Evolutionary conservation across 2,329 filamentous ascomycete species (phyloP), one percentile per base, ranked within the genome.

Genomic region (Hypoxylon sp.): DNA sequence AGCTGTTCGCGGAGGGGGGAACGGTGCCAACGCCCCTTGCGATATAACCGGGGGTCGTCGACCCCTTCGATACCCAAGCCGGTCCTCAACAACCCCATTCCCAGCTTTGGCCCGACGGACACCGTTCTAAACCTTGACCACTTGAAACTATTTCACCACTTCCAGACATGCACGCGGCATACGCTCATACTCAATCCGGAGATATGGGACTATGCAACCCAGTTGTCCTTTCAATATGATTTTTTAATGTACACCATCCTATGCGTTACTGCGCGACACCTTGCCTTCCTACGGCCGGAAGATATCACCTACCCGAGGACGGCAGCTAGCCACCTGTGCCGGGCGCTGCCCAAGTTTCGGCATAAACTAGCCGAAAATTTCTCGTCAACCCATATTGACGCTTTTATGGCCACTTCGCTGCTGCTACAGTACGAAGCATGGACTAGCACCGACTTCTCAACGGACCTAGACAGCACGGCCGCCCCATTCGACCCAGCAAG

Each of bases 71-170:
- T 39, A 39, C 34, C 34, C 8, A 39, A 39, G 34, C 34, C 34
- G 34, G 34, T 32, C 11, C 5, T 26, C 4, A 26, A 10, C 30
- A 32, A 8, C 30, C 30, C 30, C 30, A 8, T 32, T 32, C 30
- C 30, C 30, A 32, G 28, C 19, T 39, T n/a, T 43, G 39, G 19
- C 15, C 24, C 52, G 19, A 37, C 47, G 8, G 57, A 63, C 28
- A 26, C 58, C 22, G 46, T 24, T 7, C 56, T 67, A n/a, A 67
- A 69, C 32, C 52, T 67, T 6, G 47, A 62, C 11, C 64, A 70
- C 20, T 51, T 72, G 51, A 67, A 66, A 49, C 53, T 73, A 4
- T 60, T 70, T 17, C 68, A 72, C 62, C 69, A 72, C 57, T 73
- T 71, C 52, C 65, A 69, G 20, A 52, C 39, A 20, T 52, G 48